Percentiles rank a stretch among this genome's conserved stretches.
Evolutionary conservation across 2,329 filamentous ascomycete genomes (phyloP).

Genomic region (Thielaviopsis populi): DNA sequence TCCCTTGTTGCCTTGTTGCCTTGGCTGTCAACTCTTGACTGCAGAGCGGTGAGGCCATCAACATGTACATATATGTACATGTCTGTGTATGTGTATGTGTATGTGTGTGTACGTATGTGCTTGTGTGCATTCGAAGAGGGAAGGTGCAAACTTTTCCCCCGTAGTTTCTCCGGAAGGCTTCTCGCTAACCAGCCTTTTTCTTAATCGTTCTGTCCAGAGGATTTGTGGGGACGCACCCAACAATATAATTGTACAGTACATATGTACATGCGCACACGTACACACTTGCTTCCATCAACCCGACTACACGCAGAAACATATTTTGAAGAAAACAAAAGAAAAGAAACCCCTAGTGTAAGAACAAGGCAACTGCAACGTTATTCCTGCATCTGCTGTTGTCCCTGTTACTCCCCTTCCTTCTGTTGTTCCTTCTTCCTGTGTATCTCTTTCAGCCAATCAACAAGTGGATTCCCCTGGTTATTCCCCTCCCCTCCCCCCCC

Average conservation of each 20-base stretch:
- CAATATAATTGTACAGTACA: no score
- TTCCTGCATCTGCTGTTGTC: not conserved
- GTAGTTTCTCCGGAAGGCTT: no score
- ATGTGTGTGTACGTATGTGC: not conserved
- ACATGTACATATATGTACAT: not conserved
- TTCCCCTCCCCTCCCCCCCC: not conserved
- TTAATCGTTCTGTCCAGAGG: no score
- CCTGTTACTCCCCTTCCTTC: not conserved
- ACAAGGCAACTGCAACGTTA: not conserved
- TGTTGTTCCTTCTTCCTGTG: not conserved
- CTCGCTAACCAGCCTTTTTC: no score
- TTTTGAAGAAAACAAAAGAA: not conserved
- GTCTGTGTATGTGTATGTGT: not conserved
- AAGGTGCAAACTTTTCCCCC: not conserved
- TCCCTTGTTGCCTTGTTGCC: not conserved
- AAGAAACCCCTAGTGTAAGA: not conserved
- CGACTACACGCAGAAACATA: no score
- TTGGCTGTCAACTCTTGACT: no score
- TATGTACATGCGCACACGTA: no score
- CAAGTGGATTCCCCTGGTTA: not conserved
- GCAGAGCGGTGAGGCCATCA: not conserved
- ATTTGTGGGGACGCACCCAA: no score
- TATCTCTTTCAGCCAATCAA: not conserved
- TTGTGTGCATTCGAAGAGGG: not conserved
- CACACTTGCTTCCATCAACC: no score